A percentile compares a stretch with the other conserved stretches of the same genome.
Evolutionary conservation across 345 rosid genomes (phyloP).

Genomic region (Lumnitzera racemosa): DNA sequence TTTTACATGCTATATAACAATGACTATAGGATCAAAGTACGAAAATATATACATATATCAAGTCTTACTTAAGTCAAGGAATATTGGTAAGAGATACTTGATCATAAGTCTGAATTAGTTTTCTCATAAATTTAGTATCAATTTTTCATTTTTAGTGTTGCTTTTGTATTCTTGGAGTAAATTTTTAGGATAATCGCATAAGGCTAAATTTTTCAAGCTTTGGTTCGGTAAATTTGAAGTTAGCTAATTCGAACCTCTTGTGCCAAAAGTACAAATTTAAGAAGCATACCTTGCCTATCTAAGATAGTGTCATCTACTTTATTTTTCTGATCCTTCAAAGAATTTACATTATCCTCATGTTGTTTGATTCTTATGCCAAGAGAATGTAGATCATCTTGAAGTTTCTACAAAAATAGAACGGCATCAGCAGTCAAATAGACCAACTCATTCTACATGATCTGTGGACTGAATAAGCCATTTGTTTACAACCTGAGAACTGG

Average conservation of each 20-base stretch:
- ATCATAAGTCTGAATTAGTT: too few relatives aligned
- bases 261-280: neutral
- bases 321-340: conserved; percentile 40
- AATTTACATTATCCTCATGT: conserved; percentile 49
- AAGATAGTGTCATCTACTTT: conserved; percentile 54
- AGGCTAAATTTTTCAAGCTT: neutral
- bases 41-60: conserved; percentile 4
- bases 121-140: too few relatives aligned
- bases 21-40: neutral
- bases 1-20: conserved; percentile 2
- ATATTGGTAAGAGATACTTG: too few relatives aligned
- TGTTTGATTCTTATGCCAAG: conserved; percentile 61
- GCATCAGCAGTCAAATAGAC: neutral
- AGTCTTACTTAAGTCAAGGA: too few relatives aligned
- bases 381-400: conserved; percentile 55
- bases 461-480: neutral
- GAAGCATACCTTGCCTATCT: conserved; percentile 51
- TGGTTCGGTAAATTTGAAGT: neutral
- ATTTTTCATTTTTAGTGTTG: too few relatives aligned
- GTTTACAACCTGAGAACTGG: conserved; percentile 30
- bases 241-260: too few relatives aligned
- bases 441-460: neutral
- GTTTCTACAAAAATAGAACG: conserved; percentile 32
- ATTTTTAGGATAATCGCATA: too few relatives aligned
- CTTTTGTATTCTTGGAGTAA: too few relatives aligned